Conservation (phyloP, 805 yeast species). For the Lipomyces orientalis region DNA sequence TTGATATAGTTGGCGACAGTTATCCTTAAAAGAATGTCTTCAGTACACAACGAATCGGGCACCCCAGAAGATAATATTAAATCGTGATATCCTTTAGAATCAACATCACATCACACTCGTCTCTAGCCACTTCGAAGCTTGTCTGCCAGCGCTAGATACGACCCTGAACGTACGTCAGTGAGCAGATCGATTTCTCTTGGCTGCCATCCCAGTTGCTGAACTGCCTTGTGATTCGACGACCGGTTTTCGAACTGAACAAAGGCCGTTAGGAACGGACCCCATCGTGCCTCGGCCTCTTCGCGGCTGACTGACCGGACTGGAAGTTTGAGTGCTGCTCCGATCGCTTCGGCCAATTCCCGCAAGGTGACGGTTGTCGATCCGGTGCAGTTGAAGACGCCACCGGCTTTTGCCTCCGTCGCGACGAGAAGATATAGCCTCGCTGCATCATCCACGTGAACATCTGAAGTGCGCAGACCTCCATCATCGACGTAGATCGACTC, state of each 20-base stretch:
- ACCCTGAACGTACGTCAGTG: conserved; percentile 10
- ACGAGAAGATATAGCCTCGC: conserved; percentile 45
- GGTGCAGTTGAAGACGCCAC: conserved; percentile 42
- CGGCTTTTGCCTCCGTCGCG: conserved; percentile 43
- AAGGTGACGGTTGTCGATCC: conserved; percentile 40
- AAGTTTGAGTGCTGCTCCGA: conserved; percentile 33
- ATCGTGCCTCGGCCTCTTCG: conserved; percentile 16
- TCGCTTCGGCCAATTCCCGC: conserved; percentile 43
- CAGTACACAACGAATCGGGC: no score
- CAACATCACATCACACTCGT: neutral
- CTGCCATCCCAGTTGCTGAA: conserved; percentile 20
- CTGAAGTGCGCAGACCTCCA: conserved; percentile 46
- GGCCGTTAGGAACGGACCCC: conserved; percentile 14
- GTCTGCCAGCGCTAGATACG: conserved; percentile 1
- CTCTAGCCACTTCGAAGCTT: conserved; percentile 6
- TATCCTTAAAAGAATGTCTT: no score
- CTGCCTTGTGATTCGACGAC: conserved; percentile 19
- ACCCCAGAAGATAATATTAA: no score
- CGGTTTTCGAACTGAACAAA: conserved; percentile 10
- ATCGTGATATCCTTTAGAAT: no score
- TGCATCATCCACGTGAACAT: conserved; percentile 46
- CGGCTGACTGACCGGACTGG: conserved; percentile 17
- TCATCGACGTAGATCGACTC: conserved; percentile 49
- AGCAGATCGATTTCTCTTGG: conserved; percentile 11
- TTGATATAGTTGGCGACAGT: no score